Conservation (phyloP, 177 flowering plant genomes). For the Vitis hybrid region DNA sequence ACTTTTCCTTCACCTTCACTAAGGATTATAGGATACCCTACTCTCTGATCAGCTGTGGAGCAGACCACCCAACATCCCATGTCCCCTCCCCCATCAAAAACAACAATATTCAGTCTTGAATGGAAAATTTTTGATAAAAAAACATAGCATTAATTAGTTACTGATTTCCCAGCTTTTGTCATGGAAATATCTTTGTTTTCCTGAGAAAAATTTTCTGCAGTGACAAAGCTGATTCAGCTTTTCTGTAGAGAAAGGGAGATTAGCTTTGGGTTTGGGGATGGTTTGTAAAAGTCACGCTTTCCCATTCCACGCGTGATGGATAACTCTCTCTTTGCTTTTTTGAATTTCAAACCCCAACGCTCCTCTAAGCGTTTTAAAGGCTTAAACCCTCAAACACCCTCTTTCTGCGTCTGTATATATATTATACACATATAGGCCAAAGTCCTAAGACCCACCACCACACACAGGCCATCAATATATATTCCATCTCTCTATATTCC, state of each 20-base stretch:
- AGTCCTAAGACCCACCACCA: neutral
- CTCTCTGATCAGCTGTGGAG: too few relatives aligned
- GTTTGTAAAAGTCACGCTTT: constrained; percentile 17
- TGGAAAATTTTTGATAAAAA: too few relatives aligned
- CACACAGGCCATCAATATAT: neutral
- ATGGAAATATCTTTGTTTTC: too few relatives aligned
- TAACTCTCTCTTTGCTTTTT: constrained; percentile 4
- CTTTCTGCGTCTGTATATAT: neutral
- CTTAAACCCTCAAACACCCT: neutral
- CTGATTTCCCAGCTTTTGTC: too few relatives aligned
- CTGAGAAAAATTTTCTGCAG: too few relatives aligned
- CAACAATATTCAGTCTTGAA: too few relatives aligned
- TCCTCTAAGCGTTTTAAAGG: neutral
- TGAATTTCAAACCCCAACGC: constrained; percentile 32
- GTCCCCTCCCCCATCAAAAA: too few relatives aligned
- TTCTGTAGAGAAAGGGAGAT: neutral
- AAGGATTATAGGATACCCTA: too few relatives aligned
- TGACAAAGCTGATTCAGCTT: too few relatives aligned
- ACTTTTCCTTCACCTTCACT: too few relatives aligned
- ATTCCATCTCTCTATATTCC: neutral
- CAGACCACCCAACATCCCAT: too few relatives aligned
- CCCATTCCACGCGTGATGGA: constrained; percentile 35
- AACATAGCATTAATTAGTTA: too few relatives aligned
- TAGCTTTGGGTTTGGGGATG: constrained; percentile 6
- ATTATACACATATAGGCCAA: neutral